Conservation (phyloP, 2,329 filamentous ascomycete genomes). For the Colletotrichum shisoi region DNA sequence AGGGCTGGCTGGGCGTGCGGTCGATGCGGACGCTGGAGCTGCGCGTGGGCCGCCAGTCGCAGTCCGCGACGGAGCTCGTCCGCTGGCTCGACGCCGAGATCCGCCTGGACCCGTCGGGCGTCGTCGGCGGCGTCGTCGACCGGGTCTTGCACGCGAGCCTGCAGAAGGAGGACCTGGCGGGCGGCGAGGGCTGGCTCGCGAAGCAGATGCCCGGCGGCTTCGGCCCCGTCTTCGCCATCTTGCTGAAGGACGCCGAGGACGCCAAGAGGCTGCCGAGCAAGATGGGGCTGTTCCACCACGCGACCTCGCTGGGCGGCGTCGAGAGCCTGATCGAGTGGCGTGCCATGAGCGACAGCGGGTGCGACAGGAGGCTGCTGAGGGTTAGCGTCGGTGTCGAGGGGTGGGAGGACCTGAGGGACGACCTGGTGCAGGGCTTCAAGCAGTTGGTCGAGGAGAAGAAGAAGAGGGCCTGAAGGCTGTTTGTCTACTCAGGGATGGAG, state of each 20-base stretch:
- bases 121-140: slow-evolving; percentile 63
- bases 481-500: background rate
- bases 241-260: slow-evolving; percentile 64
- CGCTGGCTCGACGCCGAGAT: slow-evolving; percentile 70
- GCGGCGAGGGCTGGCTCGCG: slow-evolving; percentile 73
- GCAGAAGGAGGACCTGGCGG: slow-evolving; percentile 66
- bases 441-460: slow-evolving; percentile 55
- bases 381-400: slow-evolving; percentile 88
- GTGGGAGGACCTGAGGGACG: slow-evolving; percentile 81
- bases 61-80: slow-evolving; percentile 74
- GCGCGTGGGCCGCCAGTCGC: slow-evolving; percentile 78
- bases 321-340: slow-evolving; percentile 98
- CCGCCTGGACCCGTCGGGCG: slow-evolving; percentile 44
- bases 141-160: slow-evolving; percentile 79
- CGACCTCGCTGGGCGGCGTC: slow-evolving; percentile 90
- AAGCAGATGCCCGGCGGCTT: slow-evolving; percentile 92
- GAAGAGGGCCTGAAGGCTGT: background rate
- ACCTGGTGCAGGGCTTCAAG: slow-evolving; percentile 73
- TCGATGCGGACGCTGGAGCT: slow-evolving; percentile 87
- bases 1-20: slow-evolving; percentile 90
- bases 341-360: slow-evolving; percentile 78
- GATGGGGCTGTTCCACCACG: slow-evolving; percentile 87
- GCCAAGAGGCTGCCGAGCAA: slow-evolving; percentile 79
- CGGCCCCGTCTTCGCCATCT: slow-evolving; percentile 85
- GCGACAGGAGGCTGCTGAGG: slow-evolving; percentile 77